Evolutionary conservation across 345 rosid species (phyloP).

Genomic region (Euphorbia pulcherrima): DNA sequence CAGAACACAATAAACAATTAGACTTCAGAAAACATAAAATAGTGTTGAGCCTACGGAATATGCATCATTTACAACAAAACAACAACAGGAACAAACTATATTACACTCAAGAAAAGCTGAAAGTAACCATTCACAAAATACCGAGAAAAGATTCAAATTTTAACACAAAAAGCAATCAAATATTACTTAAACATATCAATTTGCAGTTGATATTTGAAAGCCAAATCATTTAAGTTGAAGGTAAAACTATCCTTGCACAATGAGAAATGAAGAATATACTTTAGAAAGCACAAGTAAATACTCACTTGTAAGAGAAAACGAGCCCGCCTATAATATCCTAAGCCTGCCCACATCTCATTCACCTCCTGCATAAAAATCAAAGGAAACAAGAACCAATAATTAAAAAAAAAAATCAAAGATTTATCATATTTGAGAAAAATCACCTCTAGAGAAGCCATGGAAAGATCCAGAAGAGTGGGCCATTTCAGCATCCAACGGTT

Average conservation of each 20-base stretch:
- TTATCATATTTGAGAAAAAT: neutral
- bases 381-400: neutral
- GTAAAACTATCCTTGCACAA: neutral
- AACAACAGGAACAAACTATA: neutral
- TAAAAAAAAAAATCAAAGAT: neutral
- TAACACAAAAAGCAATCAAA: neutral
- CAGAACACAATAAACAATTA: neutral
- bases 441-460: conserved; percentile 83
- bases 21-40: neutral
- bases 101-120: neutral
- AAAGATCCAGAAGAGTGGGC: conserved; percentile 72
- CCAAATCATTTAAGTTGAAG: neutral
- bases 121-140: neutral
- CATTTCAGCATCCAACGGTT: conserved; percentile 89
- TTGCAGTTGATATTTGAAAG: neutral
- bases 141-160: conserved; percentile 1
- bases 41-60: neutral
- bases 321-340: conserved; percentile 88
- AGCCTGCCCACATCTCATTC: conserved; percentile 96
- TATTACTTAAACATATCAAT: neutral
- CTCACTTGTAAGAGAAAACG: conserved; percentile 85
- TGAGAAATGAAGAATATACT: conserved; percentile 4
- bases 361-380: conserved; percentile 59
- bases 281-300: neutral
- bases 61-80: neutral